Base-by-base conservation (phyloP, 1,139 yeast species). In the Nakaseomyces delphensis region DNA sequence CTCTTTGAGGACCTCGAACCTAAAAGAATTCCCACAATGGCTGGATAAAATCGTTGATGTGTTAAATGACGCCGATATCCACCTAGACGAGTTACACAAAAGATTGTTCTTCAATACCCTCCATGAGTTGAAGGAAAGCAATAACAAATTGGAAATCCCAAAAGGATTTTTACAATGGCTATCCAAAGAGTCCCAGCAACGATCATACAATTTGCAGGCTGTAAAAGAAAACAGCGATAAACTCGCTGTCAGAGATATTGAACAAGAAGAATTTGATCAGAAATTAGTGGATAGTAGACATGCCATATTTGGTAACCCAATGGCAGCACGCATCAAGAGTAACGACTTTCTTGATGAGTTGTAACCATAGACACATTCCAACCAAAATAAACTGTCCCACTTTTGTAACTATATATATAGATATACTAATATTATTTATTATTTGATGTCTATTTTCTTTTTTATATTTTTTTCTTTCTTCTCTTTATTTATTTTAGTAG, bases 241-340 rank as follows among this genome's bases (percentile, higher is more conserved):
- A 18, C 16, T 33, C 18, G 27, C 25, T 20, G 54, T 50, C 31
- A 56, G 63, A 44, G 64, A 60, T 36, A 18, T 45, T 27, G 63
- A 58, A 30, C 58, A 56, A 44, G 60, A 61, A 20, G 64, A 60
- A 3, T 71, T 75, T 41, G 74, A 73, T 43, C 62, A 67, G 36
- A 65, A 63, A 39, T 60, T 81, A 57, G 57, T 77, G n/a, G 68
- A 68, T 21, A 74, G 81, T 13, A 73, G 95, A 52, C 91, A 84
- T 58, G 59, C 65, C 25, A 76, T 82, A 1, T 86, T 84, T 65
- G 96, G 95, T 1, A 86, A 86, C 55, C 86, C 85, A 9, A 68
- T 75, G 56, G 95, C 83, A 0, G 62, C 55, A 21, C 48, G 63
- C 16, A 51, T 66, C 37, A 59, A 60, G 45, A 47, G 45, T 36